Base-by-base conservation (phyloP, 2,329 filamentous ascomycete species). In the Arthrobotrys entomopaga region DNA sequence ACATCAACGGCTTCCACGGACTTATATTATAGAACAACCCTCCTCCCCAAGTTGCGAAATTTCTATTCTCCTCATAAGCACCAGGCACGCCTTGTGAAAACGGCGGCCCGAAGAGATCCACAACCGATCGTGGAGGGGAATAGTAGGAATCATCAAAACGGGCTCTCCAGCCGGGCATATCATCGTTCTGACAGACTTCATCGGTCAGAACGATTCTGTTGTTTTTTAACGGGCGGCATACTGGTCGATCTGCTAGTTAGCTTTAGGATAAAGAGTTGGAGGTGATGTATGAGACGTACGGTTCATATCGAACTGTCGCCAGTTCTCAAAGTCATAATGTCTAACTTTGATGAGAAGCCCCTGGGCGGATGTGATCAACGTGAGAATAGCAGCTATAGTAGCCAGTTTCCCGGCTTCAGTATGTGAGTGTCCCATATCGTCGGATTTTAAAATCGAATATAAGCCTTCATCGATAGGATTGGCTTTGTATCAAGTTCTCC, bases 1-100 rank as follows among this genome's bases (percentile, higher is more conserved):
- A 73, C 61, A 66, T 66, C 29, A 66, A 43, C 8, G 69, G 69
- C n/a, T 63, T 66, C 61, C 61, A 73, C 7, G 61, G 61, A 19
- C 63, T 38, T 7, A 13, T 4, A 16, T 63, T 63, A 34, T 73
- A 73, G 22, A 61, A 66, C 5, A 66, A 3, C 15, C 61, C 57
- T 4, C 69, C 69, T 5, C 38, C 42, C 69, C 57, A 63, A 4
- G 49, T 29, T 8, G 69, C 69, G 20, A 60, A 66, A 5, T 59
- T 53, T 29, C 56, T 50, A 1, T 58, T 64, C n/a, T 73, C 69
- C 15, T 73, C 69, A 43, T 73, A 73, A 11, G 8, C 29, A 4
- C 50, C 49, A 2, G 24, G 50, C 2, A 60, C 34, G 5, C 40
- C 46, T 34, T 48, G 49, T 2, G 49, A 29, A 16, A 73, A 73